Conservation (phyloP, 1,284 basidiomycete genomes). For the Marasmius tenuissimus region DNA sequence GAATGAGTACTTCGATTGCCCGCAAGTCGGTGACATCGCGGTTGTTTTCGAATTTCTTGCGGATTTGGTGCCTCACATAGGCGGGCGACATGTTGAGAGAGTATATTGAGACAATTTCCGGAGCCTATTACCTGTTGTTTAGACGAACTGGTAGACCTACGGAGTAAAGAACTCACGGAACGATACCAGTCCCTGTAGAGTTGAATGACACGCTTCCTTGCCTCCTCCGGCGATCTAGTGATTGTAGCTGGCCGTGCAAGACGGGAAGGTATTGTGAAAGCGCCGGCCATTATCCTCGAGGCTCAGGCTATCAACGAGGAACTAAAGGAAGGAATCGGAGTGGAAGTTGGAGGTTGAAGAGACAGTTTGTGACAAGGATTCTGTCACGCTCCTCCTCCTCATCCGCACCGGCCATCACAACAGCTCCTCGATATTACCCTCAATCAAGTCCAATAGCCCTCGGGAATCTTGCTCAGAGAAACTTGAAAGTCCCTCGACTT, state of each 20-base stretch:
- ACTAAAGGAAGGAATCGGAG: background rate
- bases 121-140: slow-evolving; percentile 58
- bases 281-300: background rate
- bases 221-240: slow-evolving; percentile 65
- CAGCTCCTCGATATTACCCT: too few species aligned
- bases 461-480: too few species aligned
- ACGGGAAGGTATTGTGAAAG: slow-evolving; percentile 91
- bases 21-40: slow-evolving; percentile 80
- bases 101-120: slow-evolving; percentile 86
- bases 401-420: too few species aligned
- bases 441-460: too few species aligned
- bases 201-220: slow-evolving; percentile 69
- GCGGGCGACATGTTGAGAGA: slow-evolving; percentile 82
- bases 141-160: slow-evolving; percentile 3
- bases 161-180: slow-evolving; percentile 53
- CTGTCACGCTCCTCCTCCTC: background rate
- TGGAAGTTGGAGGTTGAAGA: background rate
- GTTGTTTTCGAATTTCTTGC: slow-evolving; percentile 88
- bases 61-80: slow-evolving; percentile 82
- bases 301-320: background rate
- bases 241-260: slow-evolving; percentile 72
- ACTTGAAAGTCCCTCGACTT: too few species aligned
- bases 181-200: slow-evolving; percentile 95
- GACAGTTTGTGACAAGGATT: background rate
- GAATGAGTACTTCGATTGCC: slow-evolving; percentile 85